Conservation (phyloP, 805 yeast species). For the Candida koratica region DNA sequence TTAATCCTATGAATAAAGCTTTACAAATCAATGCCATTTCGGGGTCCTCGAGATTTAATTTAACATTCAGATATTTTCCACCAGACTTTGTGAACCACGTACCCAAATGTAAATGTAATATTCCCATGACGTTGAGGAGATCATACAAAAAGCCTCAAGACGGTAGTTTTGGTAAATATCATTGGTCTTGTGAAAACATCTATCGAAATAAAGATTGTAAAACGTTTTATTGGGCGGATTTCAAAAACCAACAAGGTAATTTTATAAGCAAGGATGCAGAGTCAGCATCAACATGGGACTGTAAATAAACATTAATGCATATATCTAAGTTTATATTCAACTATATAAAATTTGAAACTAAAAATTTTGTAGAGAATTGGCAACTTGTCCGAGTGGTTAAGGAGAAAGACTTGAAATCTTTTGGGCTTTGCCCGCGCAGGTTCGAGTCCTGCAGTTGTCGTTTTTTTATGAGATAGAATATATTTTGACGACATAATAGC, state of each 20-base stretch:
- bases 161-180: conserved; percentile 50
- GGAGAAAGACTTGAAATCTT: conserved; percentile 48
- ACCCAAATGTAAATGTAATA: conserved; percentile 48
- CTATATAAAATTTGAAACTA: too few species aligned
- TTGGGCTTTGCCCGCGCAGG: conserved; percentile 51
- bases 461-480: too few species aligned
- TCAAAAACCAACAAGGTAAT: conserved; percentile 26
- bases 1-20: conserved; percentile 44
- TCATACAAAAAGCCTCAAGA: conserved; percentile 40
- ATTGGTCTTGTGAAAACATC: conserved; percentile 60
- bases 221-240: conserved; percentile 50
- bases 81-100: conserved; percentile 28
- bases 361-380: too few species aligned
- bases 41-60: conserved; percentile 52
- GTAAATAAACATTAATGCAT: too few species aligned
- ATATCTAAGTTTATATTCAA: too few species aligned
- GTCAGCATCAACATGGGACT: conserved; percentile 43
- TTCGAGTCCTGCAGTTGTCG: conserved; percentile 50
- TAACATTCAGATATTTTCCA: conserved; percentile 61
- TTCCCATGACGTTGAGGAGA: conserved; percentile 53
- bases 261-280: conserved; percentile 29
- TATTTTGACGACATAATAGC: too few species aligned
- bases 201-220: conserved; percentile 46
- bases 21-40: conserved; percentile 40
- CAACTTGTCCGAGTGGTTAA: conserved; percentile 49